Base-by-base conservation (phyloP, 2,329 filamentous ascomycete genomes). In the Clonostachys chloroleuca region DNA sequence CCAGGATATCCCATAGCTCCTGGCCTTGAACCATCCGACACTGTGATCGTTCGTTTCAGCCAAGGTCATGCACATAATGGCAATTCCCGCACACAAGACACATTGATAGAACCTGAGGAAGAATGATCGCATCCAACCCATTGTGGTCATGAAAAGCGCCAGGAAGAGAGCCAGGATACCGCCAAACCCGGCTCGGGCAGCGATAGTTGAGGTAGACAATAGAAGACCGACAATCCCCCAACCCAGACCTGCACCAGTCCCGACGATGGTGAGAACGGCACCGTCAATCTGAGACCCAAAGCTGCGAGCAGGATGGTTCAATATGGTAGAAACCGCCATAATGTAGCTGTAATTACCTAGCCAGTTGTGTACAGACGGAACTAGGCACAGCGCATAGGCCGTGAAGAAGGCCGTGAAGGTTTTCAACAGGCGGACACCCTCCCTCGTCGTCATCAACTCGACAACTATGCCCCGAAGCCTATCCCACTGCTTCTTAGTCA, bases 251-350 rank as follows among this genome's bases (percentile, higher is more conserved):
- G 69, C 65, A 6, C 73, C 73, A 2, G 75, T 75, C 4, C 80
- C 80, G 6, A 77, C 33, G n/a, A 70, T 73, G 6, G 78, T 81
- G 17, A 78, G 59, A 40, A 79, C 47, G 5, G 73, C 61, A 3
- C 80, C 80, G 55, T 83, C 80, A 18, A 83, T 58, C 52, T 83
- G 79, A 12, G 77, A 72, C 6, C 80, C 80, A 45, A 82, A 54
- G 2, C 76, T 73, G 36, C 80, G 68, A 18, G 74, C 77, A 4
- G 80, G 69, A 53, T 83, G 80, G 49, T 82, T 83, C 41, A 83
- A 54, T 17, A 82, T 70, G n/a, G 74, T 66, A 3, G 79, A 82
- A 43, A 83, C 59, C 5, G 69, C 72, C 67, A 80, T 75, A 49
- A 83, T 70, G 53, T 81, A 82, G 51, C 68, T 68, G 53, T 80